Evolutionary conservation across 164 flowering plant species (phyloP).

Genomic region (Annona squamosa): DNA sequence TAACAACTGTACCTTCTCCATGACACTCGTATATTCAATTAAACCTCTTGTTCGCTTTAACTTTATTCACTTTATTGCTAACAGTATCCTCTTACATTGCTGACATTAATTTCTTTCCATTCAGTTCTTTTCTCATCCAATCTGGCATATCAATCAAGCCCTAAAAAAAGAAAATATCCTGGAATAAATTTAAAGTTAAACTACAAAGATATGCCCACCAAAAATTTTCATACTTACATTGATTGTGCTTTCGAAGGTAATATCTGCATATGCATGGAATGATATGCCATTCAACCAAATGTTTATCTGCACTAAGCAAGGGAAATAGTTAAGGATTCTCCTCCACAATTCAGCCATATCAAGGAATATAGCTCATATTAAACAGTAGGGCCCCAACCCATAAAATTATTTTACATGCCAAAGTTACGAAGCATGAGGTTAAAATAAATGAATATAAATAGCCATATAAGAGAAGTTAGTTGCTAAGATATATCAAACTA

Average conservation of each 20-base stretch:
- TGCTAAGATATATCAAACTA: too few species aligned
- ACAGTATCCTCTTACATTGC: too few species aligned
- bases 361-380: too few species aligned
- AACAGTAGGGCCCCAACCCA: not conserved
- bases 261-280: constrained; percentile 72
- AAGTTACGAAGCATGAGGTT: too few species aligned
- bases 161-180: not conserved
- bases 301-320: constrained; percentile 49
- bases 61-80: too few species aligned
- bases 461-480: too few species aligned
- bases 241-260: constrained; percentile 49
- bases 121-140: not conserved
- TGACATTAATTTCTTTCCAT: too few species aligned
- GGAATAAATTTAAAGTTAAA: not conserved
- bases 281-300: constrained; percentile 75
- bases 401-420: not conserved
- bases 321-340: not conserved
- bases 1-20: too few species aligned
- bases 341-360: too few species aligned
- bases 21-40: too few species aligned
- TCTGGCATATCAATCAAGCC: not conserved
- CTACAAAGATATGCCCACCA: not conserved
- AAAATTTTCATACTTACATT: constrained; percentile 54
- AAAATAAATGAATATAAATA: too few species aligned
- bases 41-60: too few species aligned